A percentile compares a stretch with the other conserved stretches of the same genome.
phyloP scores from a whole-genome alignment of 257 asterid genomes.

The Solanum pimpinellifolium region DNA sequence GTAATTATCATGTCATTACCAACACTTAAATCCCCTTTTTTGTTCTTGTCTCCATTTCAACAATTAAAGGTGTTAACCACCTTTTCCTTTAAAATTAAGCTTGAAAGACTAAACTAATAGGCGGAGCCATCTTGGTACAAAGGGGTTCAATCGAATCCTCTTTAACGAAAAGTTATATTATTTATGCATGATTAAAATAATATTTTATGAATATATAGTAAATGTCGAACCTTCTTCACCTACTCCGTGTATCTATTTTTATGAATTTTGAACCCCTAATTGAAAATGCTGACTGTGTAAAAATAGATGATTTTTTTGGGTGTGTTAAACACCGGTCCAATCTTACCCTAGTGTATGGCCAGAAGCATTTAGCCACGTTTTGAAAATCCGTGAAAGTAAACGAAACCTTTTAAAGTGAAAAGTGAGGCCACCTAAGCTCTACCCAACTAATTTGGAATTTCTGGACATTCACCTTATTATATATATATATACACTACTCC shows the following conservation, averaged over 20 bases:
- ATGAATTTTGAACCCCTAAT: no score
- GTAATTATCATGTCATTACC: not conserved
- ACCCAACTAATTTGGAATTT: not conserved
- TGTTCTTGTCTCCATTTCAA: not conserved
- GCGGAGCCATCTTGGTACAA: no score
- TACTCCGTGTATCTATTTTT: no score
- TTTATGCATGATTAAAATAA: no score
- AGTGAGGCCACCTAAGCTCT: constrained; percentile 11
- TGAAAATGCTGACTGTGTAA: no score
- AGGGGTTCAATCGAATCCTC: no score
- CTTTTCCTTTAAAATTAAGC: not conserved
- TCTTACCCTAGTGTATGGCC: not conserved
- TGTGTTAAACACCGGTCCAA: no score
- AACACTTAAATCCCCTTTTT: not conserved
- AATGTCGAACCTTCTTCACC: accelerated
- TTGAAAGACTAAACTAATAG: not conserved
- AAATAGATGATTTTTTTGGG: not conserved
- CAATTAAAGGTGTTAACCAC: not conserved
- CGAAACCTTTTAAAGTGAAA: constrained; percentile 9
- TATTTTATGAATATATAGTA: no score
- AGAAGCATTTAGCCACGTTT: constrained; percentile 37
- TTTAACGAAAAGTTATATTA: no score
- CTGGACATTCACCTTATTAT: not conserved
- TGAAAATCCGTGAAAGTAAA: constrained; percentile 36
- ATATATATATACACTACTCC: not conserved